Evolutionary conservation across 2,329 filamentous ascomycete species (phyloP), one percentile per base, ranked within the genome.

Genomic region (Ascosphaera pollenicola): DNA sequence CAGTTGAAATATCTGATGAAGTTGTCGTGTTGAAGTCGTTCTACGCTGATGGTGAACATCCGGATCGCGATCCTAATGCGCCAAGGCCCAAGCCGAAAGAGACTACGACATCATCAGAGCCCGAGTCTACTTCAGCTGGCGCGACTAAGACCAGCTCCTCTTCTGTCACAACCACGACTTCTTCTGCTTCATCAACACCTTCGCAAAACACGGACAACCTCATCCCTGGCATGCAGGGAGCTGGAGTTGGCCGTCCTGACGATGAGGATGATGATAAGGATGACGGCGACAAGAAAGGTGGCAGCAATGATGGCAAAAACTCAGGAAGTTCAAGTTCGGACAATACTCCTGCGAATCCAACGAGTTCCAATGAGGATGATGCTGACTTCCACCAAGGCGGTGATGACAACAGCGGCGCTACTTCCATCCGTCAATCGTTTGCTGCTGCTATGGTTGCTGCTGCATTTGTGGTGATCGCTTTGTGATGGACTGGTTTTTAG

Each of bases 21-120:
- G 55, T 65, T 38, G 89, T 84, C 38, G 62, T 83, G 10, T 68
- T 98, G 21, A 76, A 73, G 46, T 89, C 80, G 17, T 71, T 95
- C 45, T 62, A 75, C 39, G 85, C 74, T n/a, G 82, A 79, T 2
- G 89, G 89, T 39, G 67, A 76, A 34, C 68, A 95, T 53, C 81
- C 77, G 69, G 52, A 65, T 13, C 61, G 62, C 17, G 62, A 64
- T 34, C 34, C 34, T n/a, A 18, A 35, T 35, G 34, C 34, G 7
- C 34, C 34, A 8, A 35, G 15, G 34, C 7, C 34, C 7, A 35
- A 16, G n/a, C 6, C 34, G 8, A 35, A 35, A 18, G 55, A 59
- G 38, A 55, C 63, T 26, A 51, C 59, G 18, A 48, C 51, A 32
- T 50, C 52, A n/a, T 52, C 53, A 8, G 36, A 48, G 2, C 44